phyloP scores from a whole-genome alignment of 768 basidiomycete species.

The Tulasnella sp. region DNA sequence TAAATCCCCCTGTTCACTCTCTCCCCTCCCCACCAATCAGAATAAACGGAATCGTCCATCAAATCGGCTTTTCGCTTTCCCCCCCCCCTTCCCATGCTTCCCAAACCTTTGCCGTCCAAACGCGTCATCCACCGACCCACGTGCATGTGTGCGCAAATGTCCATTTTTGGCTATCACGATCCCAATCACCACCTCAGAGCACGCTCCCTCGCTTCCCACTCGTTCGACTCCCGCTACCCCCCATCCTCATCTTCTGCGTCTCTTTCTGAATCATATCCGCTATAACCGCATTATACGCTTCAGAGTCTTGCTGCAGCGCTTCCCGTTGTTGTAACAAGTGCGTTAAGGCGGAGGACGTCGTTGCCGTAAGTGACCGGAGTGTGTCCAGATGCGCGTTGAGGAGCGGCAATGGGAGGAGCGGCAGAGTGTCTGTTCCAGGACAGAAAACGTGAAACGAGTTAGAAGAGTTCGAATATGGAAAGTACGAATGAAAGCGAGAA shows the following conservation, averaged over 20 bases:
- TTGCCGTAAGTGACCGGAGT: constrained; percentile 61
- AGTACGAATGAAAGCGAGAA: constrained; percentile 17
- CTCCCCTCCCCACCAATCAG: neutral
- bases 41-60: neutral
- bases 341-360: constrained; percentile 67
- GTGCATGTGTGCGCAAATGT: no score
- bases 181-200: neutral
- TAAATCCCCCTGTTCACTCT: neutral
- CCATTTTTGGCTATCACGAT: no score
- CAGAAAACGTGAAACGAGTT: neutral
- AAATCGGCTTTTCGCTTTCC: neutral
- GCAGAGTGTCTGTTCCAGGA: constrained; percentile 50
- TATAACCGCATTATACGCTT: constrained; percentile 85
- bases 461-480: neutral
- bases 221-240: neutral
- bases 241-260: constrained; percentile 41
- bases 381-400: constrained; percentile 63
- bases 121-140: no score
- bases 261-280: constrained; percentile 80
- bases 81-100: neutral
- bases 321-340: constrained; percentile 76
- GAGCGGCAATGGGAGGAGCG: constrained; percentile 57
- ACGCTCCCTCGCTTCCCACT: constrained; percentile 3
- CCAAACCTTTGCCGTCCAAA: no score
- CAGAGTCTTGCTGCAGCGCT: constrained; percentile 74